Evolutionary conservation across 1,284 basidiomycete genomes (phyloP).

Genomic region (Phellopilus nigrolimitatus): DNA sequence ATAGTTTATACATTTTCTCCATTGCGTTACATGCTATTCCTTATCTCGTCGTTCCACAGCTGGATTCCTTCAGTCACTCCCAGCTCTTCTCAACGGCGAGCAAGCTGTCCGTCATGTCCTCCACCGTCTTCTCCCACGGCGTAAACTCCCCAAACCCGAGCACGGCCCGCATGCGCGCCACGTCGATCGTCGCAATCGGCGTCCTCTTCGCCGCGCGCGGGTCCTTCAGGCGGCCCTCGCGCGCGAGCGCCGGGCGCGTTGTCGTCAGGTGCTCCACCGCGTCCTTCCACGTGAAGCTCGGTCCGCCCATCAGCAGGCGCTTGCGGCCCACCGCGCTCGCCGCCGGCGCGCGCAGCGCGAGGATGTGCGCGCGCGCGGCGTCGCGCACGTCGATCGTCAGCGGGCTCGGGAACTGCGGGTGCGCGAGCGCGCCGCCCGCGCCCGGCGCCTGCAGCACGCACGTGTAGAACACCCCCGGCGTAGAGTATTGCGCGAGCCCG

Average conservation of each 20-base stretch:
- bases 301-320: slow-evolving; percentile 32
- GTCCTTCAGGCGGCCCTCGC: not conserved
- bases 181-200: slow-evolving; percentile 15
- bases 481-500: not conserved
- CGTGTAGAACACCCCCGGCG: not conserved
- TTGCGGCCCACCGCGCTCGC: slow-evolving; percentile 20
- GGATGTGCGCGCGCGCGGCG: slow-evolving; percentile 34
- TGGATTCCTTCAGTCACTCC: not conserved
- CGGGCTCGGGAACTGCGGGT: not conserved
- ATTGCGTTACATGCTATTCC: too few relatives aligned
- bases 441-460: not conserved
- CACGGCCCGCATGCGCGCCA: slow-evolving; percentile 26
- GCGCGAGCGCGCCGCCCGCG: not conserved
- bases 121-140: slow-evolving; percentile 29
- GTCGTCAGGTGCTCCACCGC: slow-evolving; percentile 29
- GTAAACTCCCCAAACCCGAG: slow-evolving; percentile 30
- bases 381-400: slow-evolving; percentile 34
- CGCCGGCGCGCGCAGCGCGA: slow-evolving; percentile 26
- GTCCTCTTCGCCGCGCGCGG: not conserved
- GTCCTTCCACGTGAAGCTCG: slow-evolving; percentile 29
- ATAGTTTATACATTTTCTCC: too few relatives aligned
- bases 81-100: slow-evolving; percentile 26
- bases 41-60: not conserved
- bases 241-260: slow-evolving; percentile 29
- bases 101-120: slow-evolving; percentile 29